phyloP scores from a whole-genome alignment of 768 basidiomycete species.

The Asterophora lycoperdoides region DNA sequence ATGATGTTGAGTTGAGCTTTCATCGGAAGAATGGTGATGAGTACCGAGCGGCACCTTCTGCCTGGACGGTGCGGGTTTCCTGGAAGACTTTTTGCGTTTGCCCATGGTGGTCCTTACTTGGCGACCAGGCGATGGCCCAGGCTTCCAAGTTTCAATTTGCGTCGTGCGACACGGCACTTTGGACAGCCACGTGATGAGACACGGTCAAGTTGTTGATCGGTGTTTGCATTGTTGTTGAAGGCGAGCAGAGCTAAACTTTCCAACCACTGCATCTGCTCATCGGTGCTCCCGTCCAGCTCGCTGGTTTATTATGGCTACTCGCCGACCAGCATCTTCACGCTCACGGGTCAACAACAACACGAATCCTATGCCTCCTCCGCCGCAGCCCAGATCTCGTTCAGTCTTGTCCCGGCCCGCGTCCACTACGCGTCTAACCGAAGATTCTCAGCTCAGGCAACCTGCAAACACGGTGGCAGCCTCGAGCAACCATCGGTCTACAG shows the following conservation, averaged over 20 bases:
- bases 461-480: conserved; percentile 14
- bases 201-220: conserved; percentile 18
- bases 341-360: conserved; percentile 32
- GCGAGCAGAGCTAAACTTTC: not conserved
- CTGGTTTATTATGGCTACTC: conserved; percentile 50
- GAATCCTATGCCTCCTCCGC: conserved; percentile 27
- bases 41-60: conserved; percentile 71
- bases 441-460: conserved; percentile 10
- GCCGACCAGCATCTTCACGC: conserved; percentile 52
- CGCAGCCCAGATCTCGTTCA: conserved; percentile 43
- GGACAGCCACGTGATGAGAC: conserved; percentile 31
- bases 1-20: not conserved
- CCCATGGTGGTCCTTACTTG: conserved; percentile 51
- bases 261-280: not conserved
- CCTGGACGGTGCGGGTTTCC: conserved; percentile 67
- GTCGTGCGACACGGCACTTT: not conserved
- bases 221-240: conserved; percentile 17
- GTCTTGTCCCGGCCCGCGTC: conserved; percentile 41
- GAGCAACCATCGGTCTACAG: conserved; percentile 20
- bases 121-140: too few relatives aligned
- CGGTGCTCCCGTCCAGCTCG: not conserved
- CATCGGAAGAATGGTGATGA: conserved; percentile 17
- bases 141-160: conserved; percentile 8
- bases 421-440: conserved; percentile 26
- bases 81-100: conserved; percentile 86